Evolutionary conservation across 164 flowering plant genomes (phyloP).

Genomic region (Echeveria elegans): DNA sequence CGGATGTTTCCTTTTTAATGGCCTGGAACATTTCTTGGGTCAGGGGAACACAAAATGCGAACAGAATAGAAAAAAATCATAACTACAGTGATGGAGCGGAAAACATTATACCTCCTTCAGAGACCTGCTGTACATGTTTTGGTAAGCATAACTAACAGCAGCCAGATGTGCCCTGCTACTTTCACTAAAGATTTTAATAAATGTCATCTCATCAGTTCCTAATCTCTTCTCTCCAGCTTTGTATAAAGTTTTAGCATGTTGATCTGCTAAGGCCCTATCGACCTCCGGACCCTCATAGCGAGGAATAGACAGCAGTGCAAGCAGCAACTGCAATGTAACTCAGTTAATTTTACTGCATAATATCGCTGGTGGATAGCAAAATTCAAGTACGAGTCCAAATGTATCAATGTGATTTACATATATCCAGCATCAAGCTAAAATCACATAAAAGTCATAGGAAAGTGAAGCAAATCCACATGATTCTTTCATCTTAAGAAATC

Average conservation of each 20-base stretch:
- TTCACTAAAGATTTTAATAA: conserved; percentile 52
- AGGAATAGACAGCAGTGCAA: conserved; percentile 33
- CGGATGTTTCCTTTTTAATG: conserved; percentile 64
- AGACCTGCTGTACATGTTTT: conserved; percentile 30
- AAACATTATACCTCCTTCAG: conserved; percentile 40
- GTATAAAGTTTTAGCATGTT: conserved; percentile 53
- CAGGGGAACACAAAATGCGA: not conserved
- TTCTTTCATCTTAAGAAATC: too few species aligned
- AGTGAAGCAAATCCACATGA: too few species aligned
- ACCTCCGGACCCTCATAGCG: conserved; percentile 73
- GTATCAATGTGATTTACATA: too few species aligned
- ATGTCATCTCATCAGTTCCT: conserved; percentile 59
- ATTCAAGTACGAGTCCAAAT: too few species aligned
- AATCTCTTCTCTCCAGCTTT: conserved; percentile 64
- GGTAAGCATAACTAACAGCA: conserved; percentile 47
- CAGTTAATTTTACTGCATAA: too few species aligned
- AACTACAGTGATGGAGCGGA: not conserved
- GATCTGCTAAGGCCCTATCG: conserved; percentile 41
- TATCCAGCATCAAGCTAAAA: too few species aligned
- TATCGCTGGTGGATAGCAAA: too few species aligned
- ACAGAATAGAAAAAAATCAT: not conserved
- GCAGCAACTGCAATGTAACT: conserved; percentile 37
- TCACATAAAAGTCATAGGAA: too few species aligned
- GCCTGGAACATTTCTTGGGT: conserved; percentile 31
- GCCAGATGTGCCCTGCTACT: conserved; percentile 67